phyloP scores from a whole-genome alignment of 2,329 filamentous ascomycete genomes.

The Biscogniauxia mediterranea region DNA sequence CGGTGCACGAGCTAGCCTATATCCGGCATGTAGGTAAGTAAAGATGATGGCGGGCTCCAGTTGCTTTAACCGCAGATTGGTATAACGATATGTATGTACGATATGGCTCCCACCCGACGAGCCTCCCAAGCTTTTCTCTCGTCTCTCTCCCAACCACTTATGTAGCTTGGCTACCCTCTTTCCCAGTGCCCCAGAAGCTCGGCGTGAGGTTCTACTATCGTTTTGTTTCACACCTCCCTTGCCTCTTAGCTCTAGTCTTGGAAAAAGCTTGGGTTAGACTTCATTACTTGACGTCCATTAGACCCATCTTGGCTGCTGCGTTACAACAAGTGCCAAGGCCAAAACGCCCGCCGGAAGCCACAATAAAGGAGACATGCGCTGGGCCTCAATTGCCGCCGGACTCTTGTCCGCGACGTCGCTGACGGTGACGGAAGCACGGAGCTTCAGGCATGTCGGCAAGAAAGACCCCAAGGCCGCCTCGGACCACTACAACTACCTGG shows the following conservation, averaged over 20 bases:
- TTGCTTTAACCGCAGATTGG: not conserved
- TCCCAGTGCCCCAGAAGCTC: conserved; percentile 9
- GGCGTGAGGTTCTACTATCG: conserved; percentile 9
- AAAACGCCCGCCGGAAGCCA: not conserved
- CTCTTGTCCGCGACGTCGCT: conserved; percentile 24
- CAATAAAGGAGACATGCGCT: conserved; percentile 22
- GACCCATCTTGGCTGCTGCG: not conserved
- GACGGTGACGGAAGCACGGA: conserved; percentile 23
- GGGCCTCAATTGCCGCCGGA: conserved; percentile 19
- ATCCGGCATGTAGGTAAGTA: not conserved
- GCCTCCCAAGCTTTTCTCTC: not conserved
- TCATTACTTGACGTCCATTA: conserved; percentile 6
- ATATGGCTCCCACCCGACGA: not conserved
- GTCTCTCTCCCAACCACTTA: conserved; percentile 1
- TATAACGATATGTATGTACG: not conserved
- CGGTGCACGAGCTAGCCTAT: not conserved
- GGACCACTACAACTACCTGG: conserved; percentile 10
- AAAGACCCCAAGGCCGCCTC: conserved; percentile 17
- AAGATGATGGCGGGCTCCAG: not conserved
- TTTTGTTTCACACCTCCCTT: not conserved
- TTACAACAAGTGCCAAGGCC: not conserved
- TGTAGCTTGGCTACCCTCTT: conserved; percentile 4
- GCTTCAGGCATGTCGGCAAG: conserved; percentile 34
- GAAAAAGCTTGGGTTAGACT: not conserved
- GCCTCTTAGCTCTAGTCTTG: conserved; percentile 3